These are phyloP conservation scores for Dryadomyces sulphureus DNA, from an alignment of 2,329 filamentous ascomycete genomes.

Conservation along the genomic window DNA sequence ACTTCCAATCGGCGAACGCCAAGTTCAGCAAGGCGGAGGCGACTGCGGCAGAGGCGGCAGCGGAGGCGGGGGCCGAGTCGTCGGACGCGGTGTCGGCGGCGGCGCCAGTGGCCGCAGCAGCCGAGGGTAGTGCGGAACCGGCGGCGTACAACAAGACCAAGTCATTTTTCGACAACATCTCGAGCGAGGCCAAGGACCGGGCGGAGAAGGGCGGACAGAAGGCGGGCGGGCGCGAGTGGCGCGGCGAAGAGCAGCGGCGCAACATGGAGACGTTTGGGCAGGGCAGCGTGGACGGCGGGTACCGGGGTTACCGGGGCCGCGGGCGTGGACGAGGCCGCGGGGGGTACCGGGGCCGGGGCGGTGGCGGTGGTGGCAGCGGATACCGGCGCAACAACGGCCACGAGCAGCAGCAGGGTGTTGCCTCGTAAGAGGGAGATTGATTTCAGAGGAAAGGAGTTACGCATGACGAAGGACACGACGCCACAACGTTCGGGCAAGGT, in stretches of 20 bases:
- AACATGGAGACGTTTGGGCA: constrained; percentile 98
- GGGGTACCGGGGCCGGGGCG: constrained; percentile 22
- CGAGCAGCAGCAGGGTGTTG: constrained; percentile 4
- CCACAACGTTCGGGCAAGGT: neutral
- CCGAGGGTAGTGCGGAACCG: constrained; percentile 13
- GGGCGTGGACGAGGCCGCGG: constrained; percentile 57
- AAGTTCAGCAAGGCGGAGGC: constrained; percentile 81
- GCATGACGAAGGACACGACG: neutral
- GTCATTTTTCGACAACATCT: constrained; percentile 98
- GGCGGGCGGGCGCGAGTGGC: constrained; percentile 73
- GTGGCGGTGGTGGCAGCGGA: constrained; percentile 13
- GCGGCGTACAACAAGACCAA: constrained; percentile 69
- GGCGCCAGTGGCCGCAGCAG: constrained; percentile 2
- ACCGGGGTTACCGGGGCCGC: constrained; percentile 62
- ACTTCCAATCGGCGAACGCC: constrained; percentile 74
- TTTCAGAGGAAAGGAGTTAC: neutral
- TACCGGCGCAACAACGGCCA: constrained; percentile 8
- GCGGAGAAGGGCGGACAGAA: constrained; percentile 54
- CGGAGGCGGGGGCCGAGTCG: constrained; percentile 51
- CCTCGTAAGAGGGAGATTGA: neutral
- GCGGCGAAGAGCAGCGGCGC: constrained; percentile 82
- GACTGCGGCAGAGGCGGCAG: constrained; percentile 59
- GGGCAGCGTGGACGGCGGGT: constrained; percentile 76
- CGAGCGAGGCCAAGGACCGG: constrained; percentile 80
- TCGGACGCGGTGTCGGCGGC: constrained; percentile 16